A percentile compares a stretch with the other conserved stretches of the same genome.
phyloP scores from a whole-genome alignment of 78 protist species.

The Dictyostelium purpureum region DNA sequence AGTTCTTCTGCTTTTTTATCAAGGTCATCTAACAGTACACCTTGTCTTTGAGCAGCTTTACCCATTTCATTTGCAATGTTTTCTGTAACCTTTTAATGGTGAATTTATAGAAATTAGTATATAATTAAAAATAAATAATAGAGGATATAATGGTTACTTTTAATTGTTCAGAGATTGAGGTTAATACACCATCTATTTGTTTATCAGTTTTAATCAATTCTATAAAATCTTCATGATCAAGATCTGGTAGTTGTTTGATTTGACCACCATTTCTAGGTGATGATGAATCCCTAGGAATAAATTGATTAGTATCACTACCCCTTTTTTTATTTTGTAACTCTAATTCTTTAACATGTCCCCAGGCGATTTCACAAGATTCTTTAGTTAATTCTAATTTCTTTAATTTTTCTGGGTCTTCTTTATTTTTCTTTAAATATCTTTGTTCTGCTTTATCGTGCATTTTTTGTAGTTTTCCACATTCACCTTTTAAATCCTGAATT shows the following conservation, averaged over 20 bases:
- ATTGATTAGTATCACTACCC: conserved; percentile 32
- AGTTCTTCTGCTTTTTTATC: conserved; percentile 46
- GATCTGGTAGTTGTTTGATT: conserved; percentile 48
- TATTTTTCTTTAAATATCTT: conserved; percentile 43
- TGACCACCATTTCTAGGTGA: background rate
- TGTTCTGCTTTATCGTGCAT: conserved; percentile 59
- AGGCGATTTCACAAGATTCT: conserved; percentile 42
- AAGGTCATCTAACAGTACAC: conserved; percentile 33
- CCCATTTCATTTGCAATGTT: conserved; percentile 57
- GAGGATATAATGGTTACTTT: background rate
- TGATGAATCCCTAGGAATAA: conserved; percentile 36
- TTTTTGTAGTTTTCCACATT: conserved; percentile 46
- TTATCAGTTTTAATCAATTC: conserved; percentile 40
- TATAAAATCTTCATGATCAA: conserved; percentile 71
- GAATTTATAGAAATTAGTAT: background rate
- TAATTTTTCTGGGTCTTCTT: conserved; percentile 57
- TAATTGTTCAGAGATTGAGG: background rate
- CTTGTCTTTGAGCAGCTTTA: conserved; percentile 50
- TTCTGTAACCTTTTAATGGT: conserved; percentile 3
- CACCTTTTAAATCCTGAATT: conserved; percentile 40
- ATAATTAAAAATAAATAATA: background rate
- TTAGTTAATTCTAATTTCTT: conserved; percentile 30
- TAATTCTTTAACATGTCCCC: conserved; percentile 41
- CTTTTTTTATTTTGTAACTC: conserved; percentile 51
- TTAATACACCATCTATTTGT: conserved; percentile 15